phyloP scores from a whole-genome alignment of 768 basidiomycete species.

The Megacollybia marginata region DNA sequence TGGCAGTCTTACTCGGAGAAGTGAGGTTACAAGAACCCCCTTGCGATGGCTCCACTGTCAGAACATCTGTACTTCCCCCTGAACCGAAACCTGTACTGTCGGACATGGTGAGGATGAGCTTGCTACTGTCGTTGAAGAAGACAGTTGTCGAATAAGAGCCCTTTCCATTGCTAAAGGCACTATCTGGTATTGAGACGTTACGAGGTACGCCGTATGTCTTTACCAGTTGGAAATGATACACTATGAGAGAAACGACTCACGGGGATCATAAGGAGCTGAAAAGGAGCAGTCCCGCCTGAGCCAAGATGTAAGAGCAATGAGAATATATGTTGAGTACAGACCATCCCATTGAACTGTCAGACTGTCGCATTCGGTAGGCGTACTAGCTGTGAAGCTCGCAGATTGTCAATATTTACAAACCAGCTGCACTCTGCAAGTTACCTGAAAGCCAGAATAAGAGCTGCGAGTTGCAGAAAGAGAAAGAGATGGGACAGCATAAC shows the following conservation, averaged over 20 bases:
- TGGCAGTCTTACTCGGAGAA: slow-evolving; percentile 24
- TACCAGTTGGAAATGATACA: background rate
- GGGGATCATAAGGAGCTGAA: slow-evolving; percentile 41
- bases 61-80: slow-evolving; percentile 48
- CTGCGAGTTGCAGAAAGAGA: slow-evolving; percentile 6
- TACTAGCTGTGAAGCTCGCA: background rate
- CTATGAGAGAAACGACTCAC: slow-evolving; percentile 24
- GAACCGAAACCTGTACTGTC: slow-evolving; percentile 63
- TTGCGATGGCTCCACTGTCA: slow-evolving; percentile 40
- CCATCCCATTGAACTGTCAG: slow-evolving; percentile 48
- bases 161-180: slow-evolving; percentile 45
- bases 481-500: slow-evolving; percentile 12
- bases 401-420: too few species aligned
- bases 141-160: slow-evolving; percentile 47
- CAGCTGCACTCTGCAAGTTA: background rate
- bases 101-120: slow-evolving; percentile 56
- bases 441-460: slow-evolving; percentile 10
- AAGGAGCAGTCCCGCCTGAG: slow-evolving; percentile 55
- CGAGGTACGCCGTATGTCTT: slow-evolving; percentile 48
- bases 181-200: slow-evolving; percentile 46
- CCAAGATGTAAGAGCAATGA: slow-evolving; percentile 1
- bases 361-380: slow-evolving; percentile 54
- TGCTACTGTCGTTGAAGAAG: slow-evolving; percentile 21
- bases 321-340: slow-evolving; percentile 32
- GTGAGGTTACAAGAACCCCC: slow-evolving; percentile 46